phyloP scores from a whole-genome alignment of 306 rosid species.

The Prunus mongolica region DNA sequence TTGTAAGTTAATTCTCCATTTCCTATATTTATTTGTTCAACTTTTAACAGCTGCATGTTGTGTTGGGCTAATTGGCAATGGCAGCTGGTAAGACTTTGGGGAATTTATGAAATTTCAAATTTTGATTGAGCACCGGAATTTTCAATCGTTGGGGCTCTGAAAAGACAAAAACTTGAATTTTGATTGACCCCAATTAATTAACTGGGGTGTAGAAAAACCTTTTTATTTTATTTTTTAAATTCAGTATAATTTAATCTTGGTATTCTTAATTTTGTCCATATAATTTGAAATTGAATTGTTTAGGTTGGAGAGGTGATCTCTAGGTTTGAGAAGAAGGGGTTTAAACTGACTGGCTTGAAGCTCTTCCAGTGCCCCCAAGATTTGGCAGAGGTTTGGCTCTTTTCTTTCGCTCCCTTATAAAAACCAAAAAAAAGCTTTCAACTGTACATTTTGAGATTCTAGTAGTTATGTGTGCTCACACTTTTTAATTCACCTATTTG shows the following conservation, averaged over 20 bases:
- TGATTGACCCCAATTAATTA: background rate
- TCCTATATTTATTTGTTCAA: background rate
- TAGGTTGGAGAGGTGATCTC: slow-evolving; percentile 96
- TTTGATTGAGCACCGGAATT: background rate
- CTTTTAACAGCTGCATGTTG: background rate
- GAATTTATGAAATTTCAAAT: background rate
- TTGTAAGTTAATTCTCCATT: slow-evolving; percentile 41
- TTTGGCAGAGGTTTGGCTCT: slow-evolving; percentile 81
- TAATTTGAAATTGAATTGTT: slow-evolving; percentile 17
- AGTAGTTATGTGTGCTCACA: background rate
- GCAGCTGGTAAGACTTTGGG: background rate
- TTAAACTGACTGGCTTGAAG: slow-evolving; percentile 88
- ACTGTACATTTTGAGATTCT: background rate
- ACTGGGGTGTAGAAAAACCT: background rate
- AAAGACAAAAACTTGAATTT: background rate
- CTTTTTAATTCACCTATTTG: background rate
- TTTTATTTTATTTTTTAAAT: too few species aligned
- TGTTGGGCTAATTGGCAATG: slow-evolving; percentile 11
- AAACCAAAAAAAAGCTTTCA: background rate
- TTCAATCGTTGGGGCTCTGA: background rate
- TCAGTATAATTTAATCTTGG: background rate
- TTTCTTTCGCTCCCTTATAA: background rate
- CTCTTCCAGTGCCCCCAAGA: slow-evolving; percentile 84
- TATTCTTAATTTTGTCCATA: background rate
- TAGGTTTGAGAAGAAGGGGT: slow-evolving; percentile 94